A percentile compares a stretch with the other conserved stretches of the same genome.
Conservation (phyloP, 2,329 filamentous ascomycete genomes). For the Talaromyces pinophilus region DNA sequence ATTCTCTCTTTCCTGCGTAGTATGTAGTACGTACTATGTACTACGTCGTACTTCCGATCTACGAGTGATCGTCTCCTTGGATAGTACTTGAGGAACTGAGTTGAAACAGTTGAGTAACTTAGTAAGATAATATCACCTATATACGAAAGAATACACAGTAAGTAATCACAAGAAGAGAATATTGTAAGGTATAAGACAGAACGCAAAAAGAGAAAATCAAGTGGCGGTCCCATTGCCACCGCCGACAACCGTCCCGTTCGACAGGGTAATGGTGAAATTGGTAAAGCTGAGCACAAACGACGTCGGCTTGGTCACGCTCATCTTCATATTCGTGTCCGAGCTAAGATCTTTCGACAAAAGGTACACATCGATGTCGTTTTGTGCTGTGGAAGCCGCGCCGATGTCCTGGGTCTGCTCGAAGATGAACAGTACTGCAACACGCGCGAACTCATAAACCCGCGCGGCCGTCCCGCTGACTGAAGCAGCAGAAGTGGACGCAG, state of each 20-base stretch:
- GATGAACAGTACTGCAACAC: constrained; percentile 46
- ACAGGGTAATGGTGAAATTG: constrained; percentile 37
- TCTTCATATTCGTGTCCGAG: constrained; percentile 26
- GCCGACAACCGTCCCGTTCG: constrained; percentile 35
- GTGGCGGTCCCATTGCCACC: constrained; percentile 15
- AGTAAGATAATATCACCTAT: not conserved
- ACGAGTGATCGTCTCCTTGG: too few species aligned
- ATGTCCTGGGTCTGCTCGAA: constrained; percentile 38
- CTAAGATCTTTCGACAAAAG: constrained; percentile 30
- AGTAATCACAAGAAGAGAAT: not conserved
- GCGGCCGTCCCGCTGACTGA: constrained; percentile 23
- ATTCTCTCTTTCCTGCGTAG: not conserved
- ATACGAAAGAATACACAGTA: not conserved
- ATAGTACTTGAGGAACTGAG: too few species aligned
- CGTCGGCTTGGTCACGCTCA: constrained; percentile 30
- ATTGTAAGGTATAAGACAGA: not conserved
- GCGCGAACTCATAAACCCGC: constrained; percentile 37
- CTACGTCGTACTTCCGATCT: too few species aligned
- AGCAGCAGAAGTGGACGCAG: constrained; percentile 21
- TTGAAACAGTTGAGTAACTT: too few species aligned
- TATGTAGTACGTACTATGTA: too few species aligned
- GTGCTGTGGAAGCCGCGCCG: constrained; percentile 33
- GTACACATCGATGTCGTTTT: constrained; percentile 36
- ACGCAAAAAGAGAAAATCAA: not conserved
- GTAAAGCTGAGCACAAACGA: constrained; percentile 40